Percentiles rank a stretch among this genome's conserved stretches.
Evolutionary conservation across 2,329 filamentous ascomycete genomes (phyloP).

Genomic region (Ceratocystis alfenasii): DNA sequence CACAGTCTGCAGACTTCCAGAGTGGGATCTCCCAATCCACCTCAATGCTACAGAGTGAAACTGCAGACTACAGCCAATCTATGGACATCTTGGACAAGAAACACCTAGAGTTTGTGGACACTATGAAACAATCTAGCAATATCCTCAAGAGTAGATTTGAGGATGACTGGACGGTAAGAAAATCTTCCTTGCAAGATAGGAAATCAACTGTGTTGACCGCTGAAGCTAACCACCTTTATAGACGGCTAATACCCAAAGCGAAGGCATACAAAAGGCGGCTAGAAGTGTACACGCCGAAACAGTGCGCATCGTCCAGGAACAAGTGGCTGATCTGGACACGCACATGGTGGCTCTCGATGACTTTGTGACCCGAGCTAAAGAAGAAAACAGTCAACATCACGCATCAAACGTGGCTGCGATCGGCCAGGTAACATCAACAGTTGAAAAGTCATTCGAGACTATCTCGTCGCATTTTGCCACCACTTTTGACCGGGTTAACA

Average conservation of each 20-base stretch:
- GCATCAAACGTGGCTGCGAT: conserved; percentile 56
- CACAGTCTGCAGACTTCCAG: conserved; percentile 11
- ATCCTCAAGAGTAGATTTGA: conserved; percentile 70
- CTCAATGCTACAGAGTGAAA: conserved; percentile 51
- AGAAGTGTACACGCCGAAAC: conserved; percentile 85
- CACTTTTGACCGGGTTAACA: conserved; percentile 54
- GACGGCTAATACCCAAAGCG: conserved; percentile 65
- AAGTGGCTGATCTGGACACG: conserved; percentile 73
- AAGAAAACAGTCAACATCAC: conserved; percentile 69
- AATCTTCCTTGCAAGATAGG: too few relatives aligned
- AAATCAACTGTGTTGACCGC: not conserved
- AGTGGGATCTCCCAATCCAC: conserved; percentile 39
- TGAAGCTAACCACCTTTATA: conserved; percentile 30
- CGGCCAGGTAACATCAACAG: conserved; percentile 51
- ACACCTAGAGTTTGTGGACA: conserved; percentile 56
- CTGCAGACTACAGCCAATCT: conserved; percentile 53
- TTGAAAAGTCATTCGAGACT: conserved; percentile 58
- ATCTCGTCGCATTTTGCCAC: conserved; percentile 59
- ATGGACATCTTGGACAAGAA: conserved; percentile 65
- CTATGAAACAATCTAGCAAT: conserved; percentile 62
- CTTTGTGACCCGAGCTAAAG: conserved; percentile 71
- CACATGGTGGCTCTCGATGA: conserved; percentile 86
- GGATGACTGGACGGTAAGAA: conserved; percentile 66
- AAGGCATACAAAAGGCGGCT: conserved; percentile 70
- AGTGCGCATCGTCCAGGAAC: conserved; percentile 75